Base-by-base conservation (phyloP, 1,139 yeast species). In the Zhuliangozyma blackwelliae region DNA sequence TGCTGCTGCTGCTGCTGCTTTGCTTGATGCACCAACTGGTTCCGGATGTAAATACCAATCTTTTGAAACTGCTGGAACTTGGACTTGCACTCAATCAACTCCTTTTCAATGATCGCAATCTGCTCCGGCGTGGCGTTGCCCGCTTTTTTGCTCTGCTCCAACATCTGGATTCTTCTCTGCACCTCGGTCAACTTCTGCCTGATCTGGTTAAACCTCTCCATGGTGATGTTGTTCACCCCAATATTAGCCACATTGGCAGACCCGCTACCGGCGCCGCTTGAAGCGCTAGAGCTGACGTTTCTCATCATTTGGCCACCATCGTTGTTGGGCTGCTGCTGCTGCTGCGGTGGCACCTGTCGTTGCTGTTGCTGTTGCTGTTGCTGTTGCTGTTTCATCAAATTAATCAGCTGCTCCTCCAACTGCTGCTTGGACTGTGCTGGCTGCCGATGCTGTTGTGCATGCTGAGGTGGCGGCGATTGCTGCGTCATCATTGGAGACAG, bases 141-240 rank as follows among this genome's bases (percentile, higher is more conserved):
- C 16, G 55, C 50, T 30, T 54, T 55, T 38, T 62, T 61, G 13
- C 57, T 53, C 27, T 55, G 61, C 35, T 57, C 61, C 23, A 62
- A 47, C 29, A 55, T 52, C 30, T 59, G 59, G 12, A 61, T 56
- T 40, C 70, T 73, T 32, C 68, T 60, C 38, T 72, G 75, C 37
- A 74, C 70, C 36, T 72, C 78, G 27, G 55, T 57, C 26, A 69
- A 51, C 28, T 65, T 55, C 10, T 61, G 61, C 36, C 66, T 61
- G 11, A 68, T 67, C 37, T 65, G 69, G 42, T 66, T 67, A 51
- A 67, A 69, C 28, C 62, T 57, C 39, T 69, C 74, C 28, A 65
- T 56, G 0, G 72, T 65, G 10, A 65, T 67, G 1, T 71, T 64
- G 11, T 34, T 37, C 27, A 33, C 36, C 11, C 34, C 31, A 3